Conservation (phyloP, 1,139 yeast species). For the Kodamaea sp. region DNA sequence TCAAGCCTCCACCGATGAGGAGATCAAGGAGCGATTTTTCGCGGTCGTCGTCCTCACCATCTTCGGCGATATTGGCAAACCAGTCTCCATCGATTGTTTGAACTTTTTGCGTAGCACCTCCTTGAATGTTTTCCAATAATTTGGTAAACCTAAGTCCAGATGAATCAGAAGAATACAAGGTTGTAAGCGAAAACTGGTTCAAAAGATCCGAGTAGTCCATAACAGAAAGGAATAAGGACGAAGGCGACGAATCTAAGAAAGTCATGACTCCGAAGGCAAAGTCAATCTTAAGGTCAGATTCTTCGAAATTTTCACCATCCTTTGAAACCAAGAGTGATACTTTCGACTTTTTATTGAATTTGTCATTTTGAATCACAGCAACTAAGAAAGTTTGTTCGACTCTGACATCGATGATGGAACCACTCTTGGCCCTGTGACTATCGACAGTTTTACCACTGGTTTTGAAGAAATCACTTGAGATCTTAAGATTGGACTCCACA, state of each 20-base stretch:
- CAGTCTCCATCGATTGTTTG: constrained; percentile 72
- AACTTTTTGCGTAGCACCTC: constrained; percentile 50
- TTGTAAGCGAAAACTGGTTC: constrained; percentile 26
- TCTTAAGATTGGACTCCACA: constrained; percentile 40
- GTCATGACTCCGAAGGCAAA: constrained; percentile 46
- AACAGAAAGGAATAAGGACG: constrained; percentile 56
- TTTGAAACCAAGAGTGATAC: constrained; percentile 57
- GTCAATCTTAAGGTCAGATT: constrained; percentile 54
- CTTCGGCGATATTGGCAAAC: constrained; percentile 48
- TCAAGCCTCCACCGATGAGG: constrained; percentile 27
- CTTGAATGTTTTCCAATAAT: constrained; percentile 44
- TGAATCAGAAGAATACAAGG: constrained; percentile 62
- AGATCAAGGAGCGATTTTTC: constrained; percentile 27
- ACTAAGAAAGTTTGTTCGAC: constrained; percentile 55
- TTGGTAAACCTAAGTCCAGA: constrained; percentile 58
- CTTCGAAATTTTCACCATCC: constrained; percentile 53
- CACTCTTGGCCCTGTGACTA: constrained; percentile 25
- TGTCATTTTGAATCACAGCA: constrained; percentile 52
- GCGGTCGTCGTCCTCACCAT: constrained; percentile 15
- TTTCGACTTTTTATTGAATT: constrained; percentile 40
- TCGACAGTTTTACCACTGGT: constrained; percentile 24
- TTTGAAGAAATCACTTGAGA: constrained; percentile 58
- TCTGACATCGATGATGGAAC: constrained; percentile 44
- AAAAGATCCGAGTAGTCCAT: constrained; percentile 30
- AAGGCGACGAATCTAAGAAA: constrained; percentile 56